Percentiles rank a stretch among this genome's conserved stretches.
These are phyloP conservation scores for Solanum chiquidenum DNA, from an alignment of 257 asterid genomes.

Conservation along the genomic window DNA sequence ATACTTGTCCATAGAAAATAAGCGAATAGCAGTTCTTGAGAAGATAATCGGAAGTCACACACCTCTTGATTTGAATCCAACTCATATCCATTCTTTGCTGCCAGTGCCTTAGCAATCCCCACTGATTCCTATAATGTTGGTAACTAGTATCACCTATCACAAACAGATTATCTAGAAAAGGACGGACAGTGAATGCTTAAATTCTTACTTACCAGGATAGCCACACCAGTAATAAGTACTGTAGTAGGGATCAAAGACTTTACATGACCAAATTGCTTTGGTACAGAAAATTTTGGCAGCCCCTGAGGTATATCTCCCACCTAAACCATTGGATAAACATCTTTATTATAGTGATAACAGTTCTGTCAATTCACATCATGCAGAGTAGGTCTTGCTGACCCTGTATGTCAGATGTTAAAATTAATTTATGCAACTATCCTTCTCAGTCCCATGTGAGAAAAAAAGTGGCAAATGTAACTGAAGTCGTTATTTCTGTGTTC, in stretches of 20 bases:
- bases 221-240: constrained; percentile 95
- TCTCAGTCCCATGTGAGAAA: background rate
- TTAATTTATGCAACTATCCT: background rate
- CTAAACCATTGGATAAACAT: constrained; percentile 26
- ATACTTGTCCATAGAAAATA: background rate
- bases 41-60: background rate
- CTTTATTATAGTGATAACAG: background rate
- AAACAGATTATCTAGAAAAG: background rate
- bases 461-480: background rate
- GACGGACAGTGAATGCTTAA: constrained; percentile 1
- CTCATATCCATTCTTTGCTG: constrained; percentile 95
- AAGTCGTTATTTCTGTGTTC: background rate
- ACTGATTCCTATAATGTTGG: constrained; percentile 67
- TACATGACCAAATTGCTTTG: constrained; percentile 60
- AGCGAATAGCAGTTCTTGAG: background rate
- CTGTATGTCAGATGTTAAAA: background rate
- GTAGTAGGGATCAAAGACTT: constrained; percentile 80
- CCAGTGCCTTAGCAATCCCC: constrained; percentile 97
- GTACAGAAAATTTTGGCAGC: constrained; percentile 82
- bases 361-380: background rate
- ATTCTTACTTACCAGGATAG: constrained; percentile 70
- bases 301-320: constrained; percentile 99
- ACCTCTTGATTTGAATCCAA: constrained; percentile 99
- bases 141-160: background rate
- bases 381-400: background rate